phyloP scores from a whole-genome alignment of 306 rosid species.

The Vachellia collinsii region DNA sequence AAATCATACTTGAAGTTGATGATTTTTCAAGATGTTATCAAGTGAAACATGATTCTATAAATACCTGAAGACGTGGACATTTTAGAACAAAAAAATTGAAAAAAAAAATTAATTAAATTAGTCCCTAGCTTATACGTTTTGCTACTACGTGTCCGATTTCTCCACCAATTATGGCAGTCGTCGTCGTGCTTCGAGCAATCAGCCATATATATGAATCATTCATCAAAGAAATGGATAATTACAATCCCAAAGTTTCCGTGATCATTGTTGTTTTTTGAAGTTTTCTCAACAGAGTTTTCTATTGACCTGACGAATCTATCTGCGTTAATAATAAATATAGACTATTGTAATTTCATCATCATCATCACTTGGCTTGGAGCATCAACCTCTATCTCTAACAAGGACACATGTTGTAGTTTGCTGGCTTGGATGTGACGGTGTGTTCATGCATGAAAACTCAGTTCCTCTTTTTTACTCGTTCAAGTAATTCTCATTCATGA shows the following conservation, averaged over 20 bases:
- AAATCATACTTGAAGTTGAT: not conserved
- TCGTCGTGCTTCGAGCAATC: constrained; percentile 20
- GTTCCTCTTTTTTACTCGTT: not conserved
- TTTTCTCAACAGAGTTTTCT: not conserved
- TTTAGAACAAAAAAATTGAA: not conserved
- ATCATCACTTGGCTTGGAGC: not conserved
- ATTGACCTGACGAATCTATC: too few relatives aligned
- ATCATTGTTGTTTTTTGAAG: too few relatives aligned
- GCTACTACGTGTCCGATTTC: constrained; percentile 32
- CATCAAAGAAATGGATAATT: not conserved
- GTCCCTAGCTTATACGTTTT: not conserved
- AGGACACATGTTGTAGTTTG: not conserved
- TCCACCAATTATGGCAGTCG: constrained; percentile 17
- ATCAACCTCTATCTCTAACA: not conserved
- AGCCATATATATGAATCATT: not conserved
- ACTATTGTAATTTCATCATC: not conserved
- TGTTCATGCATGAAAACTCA: not conserved
- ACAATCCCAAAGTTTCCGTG: not conserved
- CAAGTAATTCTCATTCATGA: not conserved
- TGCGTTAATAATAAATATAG: too few relatives aligned
- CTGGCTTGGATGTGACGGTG: not conserved
- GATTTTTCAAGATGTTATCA: not conserved
- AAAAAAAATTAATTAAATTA: not conserved
- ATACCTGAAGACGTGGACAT: constrained; percentile 22
- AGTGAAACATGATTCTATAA: not conserved